Evolutionary conservation across 805 yeast species (phyloP).

Genomic region (Candida railenensis): DNA sequence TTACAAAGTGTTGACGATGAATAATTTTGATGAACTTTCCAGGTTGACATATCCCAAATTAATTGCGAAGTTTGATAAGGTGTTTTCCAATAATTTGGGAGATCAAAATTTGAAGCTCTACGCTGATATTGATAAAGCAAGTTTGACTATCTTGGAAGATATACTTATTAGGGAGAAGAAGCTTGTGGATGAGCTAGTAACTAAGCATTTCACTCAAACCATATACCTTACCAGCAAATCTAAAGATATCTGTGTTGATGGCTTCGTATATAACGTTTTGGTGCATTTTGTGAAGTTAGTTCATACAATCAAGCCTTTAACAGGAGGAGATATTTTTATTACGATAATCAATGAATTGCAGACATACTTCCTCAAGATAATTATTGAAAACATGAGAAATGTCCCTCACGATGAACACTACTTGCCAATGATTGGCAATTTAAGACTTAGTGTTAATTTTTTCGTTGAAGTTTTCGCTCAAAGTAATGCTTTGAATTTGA

Average conservation of each 20-base stretch:
- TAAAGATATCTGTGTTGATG: slow-evolving; percentile 27
- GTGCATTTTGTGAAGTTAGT: slow-evolving; percentile 42
- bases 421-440: slow-evolving; percentile 19
- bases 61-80: slow-evolving; percentile 30
- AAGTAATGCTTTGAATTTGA: slow-evolving; percentile 30
- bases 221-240: slow-evolving; percentile 1
- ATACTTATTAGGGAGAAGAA: slow-evolving; percentile 35
- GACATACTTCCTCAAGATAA: slow-evolving; percentile 30
- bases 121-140: slow-evolving; percentile 42
- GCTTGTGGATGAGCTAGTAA: slow-evolving; percentile 29
- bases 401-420: slow-evolving; percentile 13
- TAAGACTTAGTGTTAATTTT: slow-evolving; percentile 37
- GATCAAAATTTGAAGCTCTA: slow-evolving; percentile 38
- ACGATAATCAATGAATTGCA: slow-evolving; percentile 39
- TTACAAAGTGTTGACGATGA: slow-evolving; percentile 43
- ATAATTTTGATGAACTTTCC: slow-evolving; percentile 38
- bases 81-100: slow-evolving; percentile 34
- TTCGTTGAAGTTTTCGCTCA: slow-evolving; percentile 39
- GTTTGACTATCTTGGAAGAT: slow-evolving; percentile 39
- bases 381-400: slow-evolving; percentile 29
- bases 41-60: slow-evolving; percentile 30
- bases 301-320: slow-evolving; percentile 39
- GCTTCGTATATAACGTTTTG: slow-evolving; percentile 37
- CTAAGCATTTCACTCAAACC: slow-evolving; percentile 22
- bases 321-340: slow-evolving; percentile 33